phyloP scores from a whole-genome alignment of 2,329 filamentous ascomycete genomes.

The Penicillium aurantiogriseum region DNA sequence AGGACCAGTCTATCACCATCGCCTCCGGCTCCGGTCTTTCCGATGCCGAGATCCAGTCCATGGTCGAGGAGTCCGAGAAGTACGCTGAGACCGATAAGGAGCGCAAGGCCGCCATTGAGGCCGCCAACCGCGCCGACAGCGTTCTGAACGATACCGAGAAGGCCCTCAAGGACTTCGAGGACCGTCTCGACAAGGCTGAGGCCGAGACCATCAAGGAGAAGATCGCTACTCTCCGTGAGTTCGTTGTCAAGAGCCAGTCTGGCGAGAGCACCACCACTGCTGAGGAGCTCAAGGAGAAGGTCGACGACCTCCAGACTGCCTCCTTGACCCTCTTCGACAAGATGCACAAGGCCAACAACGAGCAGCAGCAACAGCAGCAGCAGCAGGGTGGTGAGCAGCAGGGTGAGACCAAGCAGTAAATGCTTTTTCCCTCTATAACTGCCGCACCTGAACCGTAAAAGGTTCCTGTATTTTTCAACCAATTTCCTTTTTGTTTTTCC shows the following conservation, averaged over 20 bases:
- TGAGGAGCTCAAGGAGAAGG: constrained; percentile 97
- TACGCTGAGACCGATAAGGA: constrained; percentile 94
- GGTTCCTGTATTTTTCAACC: constrained; percentile 29
- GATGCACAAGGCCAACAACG: constrained; percentile 94
- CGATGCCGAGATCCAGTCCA: constrained; percentile 89
- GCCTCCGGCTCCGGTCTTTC: constrained; percentile 96
- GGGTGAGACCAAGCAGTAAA: constrained; percentile 65
- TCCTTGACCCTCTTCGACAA: constrained; percentile 98
- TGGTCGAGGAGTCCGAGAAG: constrained; percentile 97
- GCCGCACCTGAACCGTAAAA: constrained; percentile 20
- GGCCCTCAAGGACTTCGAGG: constrained; percentile 93
- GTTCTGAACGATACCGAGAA: constrained; percentile 98
- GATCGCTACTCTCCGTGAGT: constrained; percentile 80
- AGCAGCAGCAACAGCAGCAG: constrained; percentile 57
- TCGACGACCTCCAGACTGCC: constrained; percentile 93
- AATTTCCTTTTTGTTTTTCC: constrained; percentile 25
- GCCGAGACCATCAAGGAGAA: constrained; percentile 91
- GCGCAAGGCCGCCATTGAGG: constrained; percentile 91
- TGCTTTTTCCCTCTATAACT: constrained; percentile 36
- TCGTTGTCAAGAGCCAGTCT: constrained; percentile 89
- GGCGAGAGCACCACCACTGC: constrained; percentile 84
- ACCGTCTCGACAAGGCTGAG: constrained; percentile 96
- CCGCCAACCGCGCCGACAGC: constrained; percentile 94
- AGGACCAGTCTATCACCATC: constrained; percentile 99
- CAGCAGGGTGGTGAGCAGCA: constrained; percentile 48